Evolutionary conservation across 2,329 filamentous ascomycete genomes (phyloP), one percentile per base, ranked within the genome.

Genomic region (Penicillium janthinellum): DNA sequence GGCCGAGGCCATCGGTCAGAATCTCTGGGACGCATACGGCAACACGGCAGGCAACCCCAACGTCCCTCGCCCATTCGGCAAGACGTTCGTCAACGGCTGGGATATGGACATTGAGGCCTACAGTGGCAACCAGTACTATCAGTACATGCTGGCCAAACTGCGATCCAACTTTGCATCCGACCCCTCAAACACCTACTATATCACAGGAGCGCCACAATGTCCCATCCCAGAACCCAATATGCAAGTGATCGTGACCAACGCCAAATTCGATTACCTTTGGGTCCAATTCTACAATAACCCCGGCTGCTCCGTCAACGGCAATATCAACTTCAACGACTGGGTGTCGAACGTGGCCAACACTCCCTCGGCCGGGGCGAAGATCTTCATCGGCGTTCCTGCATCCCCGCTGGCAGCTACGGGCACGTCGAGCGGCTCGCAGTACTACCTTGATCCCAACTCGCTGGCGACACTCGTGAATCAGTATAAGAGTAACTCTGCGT

Each of bases 81-180:
- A 35, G 6, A 56, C 59, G 14, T 64, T 79, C 3, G 78, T 86
- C 35, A 81, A 86, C 64, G 81, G 82, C 15, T 84, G 80, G 67
- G 82, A 84, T 64, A 79, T 83, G 54, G 82, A 84, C 58, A 77
- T 83, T 39, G 82, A 83, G 69, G 66, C 64, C 58, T 65, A 70
- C 50, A 52, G 68, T 22, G 75, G 75, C 14, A 76, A 72, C 64
- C 63, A 72, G 38, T 75, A 74, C 57, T 77, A 78, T 58, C 74
- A 71, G 28, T 65, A 64, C 42, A 45, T 67, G 25, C 60, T 67
- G 22, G 41, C 17, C n/a, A 57, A 15, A 7, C 68, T 76, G 22
- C 76, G 73, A 37, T 66, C 65, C 14, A 72, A 69, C 58, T 78
- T 78, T 55, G 70, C 65, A 8, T 64, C 67, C 0, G 76, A 79